Percentiles rank a stretch among this genome's conserved stretches.
Evolutionary conservation across 148 eudicot genomes (phyloP).

Genomic region (Cornus controversa): DNA sequence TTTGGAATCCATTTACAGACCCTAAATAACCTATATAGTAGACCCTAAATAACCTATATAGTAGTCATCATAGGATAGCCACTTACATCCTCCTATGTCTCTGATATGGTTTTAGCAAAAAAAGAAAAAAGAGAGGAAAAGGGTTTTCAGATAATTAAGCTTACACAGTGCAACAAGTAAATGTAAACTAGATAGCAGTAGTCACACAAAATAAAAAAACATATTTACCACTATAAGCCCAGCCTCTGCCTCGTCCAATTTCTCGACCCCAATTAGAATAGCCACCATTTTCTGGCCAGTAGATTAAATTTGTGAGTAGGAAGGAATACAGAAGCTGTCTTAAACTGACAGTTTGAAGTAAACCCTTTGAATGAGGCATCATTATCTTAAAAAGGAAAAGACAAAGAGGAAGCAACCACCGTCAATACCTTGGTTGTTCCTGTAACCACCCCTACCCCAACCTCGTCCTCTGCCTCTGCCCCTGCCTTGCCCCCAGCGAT

Average conservation of each 20-base stretch:
- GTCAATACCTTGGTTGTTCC: constrained; percentile 19
- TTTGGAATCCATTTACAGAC: too few species aligned
- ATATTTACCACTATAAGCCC: constrained; percentile 22
- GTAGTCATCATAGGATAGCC: too few species aligned
- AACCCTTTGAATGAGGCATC: neutral
- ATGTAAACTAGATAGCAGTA: neutral
- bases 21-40: too few species aligned
- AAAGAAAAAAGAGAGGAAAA: neutral
- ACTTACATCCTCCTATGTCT: neutral
- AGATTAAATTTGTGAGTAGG: neutral
- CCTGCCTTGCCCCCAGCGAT: constrained; percentile 3
- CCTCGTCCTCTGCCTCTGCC: constrained; percentile 23
- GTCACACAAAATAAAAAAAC: neutral
- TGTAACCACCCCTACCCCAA: constrained; percentile 21
- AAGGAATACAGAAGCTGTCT: neutral
- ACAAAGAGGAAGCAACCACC: neutral
- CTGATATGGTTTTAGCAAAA: neutral
- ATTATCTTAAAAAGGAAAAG: neutral
- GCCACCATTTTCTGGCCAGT: constrained; percentile 15
- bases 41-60: too few species aligned
- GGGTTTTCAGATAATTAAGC: neutral
- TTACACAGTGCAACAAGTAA: neutral
- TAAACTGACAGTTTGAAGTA: neutral
- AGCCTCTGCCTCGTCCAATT: constrained; percentile 24
- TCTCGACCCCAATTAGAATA: constrained; percentile 17